Conservation (phyloP, 129 eudicot genomes). For the Heracleum sosnowskyi region DNA sequence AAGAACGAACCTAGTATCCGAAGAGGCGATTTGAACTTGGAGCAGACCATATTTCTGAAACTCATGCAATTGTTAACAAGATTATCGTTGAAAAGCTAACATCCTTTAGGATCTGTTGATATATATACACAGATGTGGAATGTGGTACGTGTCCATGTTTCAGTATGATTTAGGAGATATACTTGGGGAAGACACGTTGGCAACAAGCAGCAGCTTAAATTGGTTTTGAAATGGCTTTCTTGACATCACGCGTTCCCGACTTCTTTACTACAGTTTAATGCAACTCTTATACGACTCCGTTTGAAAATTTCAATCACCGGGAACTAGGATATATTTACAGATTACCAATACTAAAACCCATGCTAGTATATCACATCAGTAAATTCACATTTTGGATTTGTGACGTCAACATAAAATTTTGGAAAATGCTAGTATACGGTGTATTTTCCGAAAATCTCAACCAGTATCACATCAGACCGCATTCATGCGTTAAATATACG, state of each 20-base stretch:
- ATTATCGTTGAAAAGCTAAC: neutral
- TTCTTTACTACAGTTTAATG: no score
- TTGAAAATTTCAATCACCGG: no score
- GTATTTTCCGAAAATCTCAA: no score
- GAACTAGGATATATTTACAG: no score
- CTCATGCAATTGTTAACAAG: neutral
- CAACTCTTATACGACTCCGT: no score
- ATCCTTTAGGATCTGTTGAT: neutral
- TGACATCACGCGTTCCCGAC: neutral
- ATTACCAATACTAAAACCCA: no score
- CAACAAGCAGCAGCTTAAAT: neutral
- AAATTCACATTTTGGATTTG: neutral
- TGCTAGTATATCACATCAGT: no score
- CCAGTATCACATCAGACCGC: no score
- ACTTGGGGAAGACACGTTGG: neutral
- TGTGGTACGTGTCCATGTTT: neutral
- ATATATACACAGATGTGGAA: neutral
- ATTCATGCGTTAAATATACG: no score
- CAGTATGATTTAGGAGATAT: neutral
- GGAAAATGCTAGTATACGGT: no score
- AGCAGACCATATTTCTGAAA: neutral
- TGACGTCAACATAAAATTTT: neutral
- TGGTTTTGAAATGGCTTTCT: neutral
- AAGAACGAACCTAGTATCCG: neutral
- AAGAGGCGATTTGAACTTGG: neutral